Percentiles rank a stretch among this genome's conserved stretches.
These are phyloP conservation scores for Saccharomycopsis fodiens DNA, from an alignment of 805 yeast species.

Conservation along the genomic window DNA sequence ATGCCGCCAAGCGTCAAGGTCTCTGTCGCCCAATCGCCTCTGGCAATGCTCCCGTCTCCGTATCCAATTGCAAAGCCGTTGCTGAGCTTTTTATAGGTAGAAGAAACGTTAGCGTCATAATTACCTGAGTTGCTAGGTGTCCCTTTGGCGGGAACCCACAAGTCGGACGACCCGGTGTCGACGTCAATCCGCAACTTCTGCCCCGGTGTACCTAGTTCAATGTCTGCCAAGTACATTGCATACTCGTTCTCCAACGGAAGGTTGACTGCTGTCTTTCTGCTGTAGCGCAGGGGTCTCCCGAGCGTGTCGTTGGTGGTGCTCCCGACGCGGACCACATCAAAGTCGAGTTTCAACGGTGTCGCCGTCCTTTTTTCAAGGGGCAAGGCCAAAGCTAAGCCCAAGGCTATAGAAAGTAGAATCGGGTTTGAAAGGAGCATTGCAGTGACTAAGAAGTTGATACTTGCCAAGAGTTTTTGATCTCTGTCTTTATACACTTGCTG, in stretches of 20 bases:
- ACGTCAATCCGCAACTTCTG: constrained; percentile 35
- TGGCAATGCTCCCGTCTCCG: constrained; percentile 42
- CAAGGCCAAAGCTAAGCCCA: constrained; percentile 8
- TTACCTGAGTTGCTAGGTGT: constrained; percentile 27
- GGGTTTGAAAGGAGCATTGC: constrained; percentile 15
- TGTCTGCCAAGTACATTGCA: constrained; percentile 37
- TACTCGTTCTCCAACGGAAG: constrained; percentile 29
- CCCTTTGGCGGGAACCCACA: constrained; percentile 35
- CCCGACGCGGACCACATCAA: constrained; percentile 6
- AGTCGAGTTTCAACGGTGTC: constrained; percentile 7
- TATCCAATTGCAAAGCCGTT: constrained; percentile 35
- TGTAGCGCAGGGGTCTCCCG: not conserved
- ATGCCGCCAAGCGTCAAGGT: constrained; percentile 20
- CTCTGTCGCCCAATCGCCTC: constrained; percentile 35
- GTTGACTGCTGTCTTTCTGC: constrained; percentile 1
- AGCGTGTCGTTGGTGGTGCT: not conserved
- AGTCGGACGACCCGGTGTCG: constrained; percentile 44
- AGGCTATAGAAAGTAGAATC: not conserved
- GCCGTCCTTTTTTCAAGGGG: constrained; percentile 7
- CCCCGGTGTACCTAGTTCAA: constrained; percentile 39
- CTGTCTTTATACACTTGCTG: too few species aligned
- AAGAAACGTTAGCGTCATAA: constrained; percentile 28
- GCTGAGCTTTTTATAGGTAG: constrained; percentile 27
- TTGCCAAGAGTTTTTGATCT: too few species aligned
- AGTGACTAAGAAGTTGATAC: too few species aligned